Conservation (phyloP, 768 basidiomycete species). For the Clitopilus hobsonii region DNA sequence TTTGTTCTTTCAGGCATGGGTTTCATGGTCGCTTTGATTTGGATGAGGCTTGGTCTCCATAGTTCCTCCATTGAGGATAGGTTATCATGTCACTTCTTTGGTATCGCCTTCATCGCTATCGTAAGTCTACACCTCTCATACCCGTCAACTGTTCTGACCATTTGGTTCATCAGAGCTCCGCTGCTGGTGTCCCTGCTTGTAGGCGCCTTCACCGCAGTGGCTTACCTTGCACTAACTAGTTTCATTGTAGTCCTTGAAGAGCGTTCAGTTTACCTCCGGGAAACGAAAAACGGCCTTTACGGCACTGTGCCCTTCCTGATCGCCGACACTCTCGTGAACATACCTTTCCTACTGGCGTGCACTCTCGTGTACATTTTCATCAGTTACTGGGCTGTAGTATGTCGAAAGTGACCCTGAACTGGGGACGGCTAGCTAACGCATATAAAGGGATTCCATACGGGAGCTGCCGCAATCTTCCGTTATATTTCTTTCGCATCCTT, state of each 20-base stretch:
- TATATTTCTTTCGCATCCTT: constrained; percentile 51
- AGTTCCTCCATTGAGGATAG: constrained; percentile 41
- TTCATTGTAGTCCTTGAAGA: constrained; percentile 41
- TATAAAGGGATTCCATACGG: constrained; percentile 42
- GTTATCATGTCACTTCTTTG: constrained; percentile 52
- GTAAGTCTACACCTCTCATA: constrained; percentile 18
- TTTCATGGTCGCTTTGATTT: neutral
- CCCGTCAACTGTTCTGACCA: neutral
- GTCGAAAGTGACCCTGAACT: constrained; percentile 8
- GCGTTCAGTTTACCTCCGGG: constrained; percentile 50
- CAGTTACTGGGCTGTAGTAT: constrained; percentile 45
- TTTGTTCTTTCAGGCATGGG: neutral
- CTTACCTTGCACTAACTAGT: neutral
- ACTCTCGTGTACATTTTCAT: constrained; percentile 43
- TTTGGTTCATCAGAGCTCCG: constrained; percentile 38
- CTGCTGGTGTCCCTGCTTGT: constrained; percentile 56
- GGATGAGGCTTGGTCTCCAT: constrained; percentile 21
- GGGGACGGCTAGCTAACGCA: neutral
- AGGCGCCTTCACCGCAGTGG: constrained; percentile 4
- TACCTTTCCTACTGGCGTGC: constrained; percentile 51
- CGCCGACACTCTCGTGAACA: constrained; percentile 45
- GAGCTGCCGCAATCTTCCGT: constrained; percentile 44
- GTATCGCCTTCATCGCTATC: constrained; percentile 50
- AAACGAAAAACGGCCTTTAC: constrained; percentile 55
- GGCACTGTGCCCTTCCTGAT: constrained; percentile 47